These are phyloP conservation scores for Boeremia exigua DNA, from an alignment of 2,329 filamentous ascomycete species.

Conservation along the genomic window DNA sequence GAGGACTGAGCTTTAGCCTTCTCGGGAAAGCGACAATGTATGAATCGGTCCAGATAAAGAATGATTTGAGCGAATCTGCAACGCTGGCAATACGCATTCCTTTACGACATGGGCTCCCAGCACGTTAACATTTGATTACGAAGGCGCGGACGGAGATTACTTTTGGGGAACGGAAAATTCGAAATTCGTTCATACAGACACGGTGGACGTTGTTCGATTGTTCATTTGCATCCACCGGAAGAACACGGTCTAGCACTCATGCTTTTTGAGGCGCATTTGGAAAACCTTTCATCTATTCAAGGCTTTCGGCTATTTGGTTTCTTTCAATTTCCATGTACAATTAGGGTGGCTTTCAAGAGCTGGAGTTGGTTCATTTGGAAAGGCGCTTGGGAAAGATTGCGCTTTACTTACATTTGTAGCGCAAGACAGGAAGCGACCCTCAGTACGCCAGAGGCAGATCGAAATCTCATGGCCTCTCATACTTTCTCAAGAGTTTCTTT, in stretches of 20 bases:
- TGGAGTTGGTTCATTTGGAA: not conserved
- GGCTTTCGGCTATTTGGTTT: conserved; percentile 2
- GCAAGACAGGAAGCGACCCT: not conserved
- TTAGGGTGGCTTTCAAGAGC: conserved; percentile 11
- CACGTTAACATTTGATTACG: not conserved
- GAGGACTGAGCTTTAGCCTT: not conserved
- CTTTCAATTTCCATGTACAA: conserved; percentile 23
- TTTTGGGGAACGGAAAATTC: conserved; percentile 1
- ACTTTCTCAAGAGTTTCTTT: not conserved
- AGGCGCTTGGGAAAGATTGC: not conserved
- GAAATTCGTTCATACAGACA: not conserved
- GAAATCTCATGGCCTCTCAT: not conserved
- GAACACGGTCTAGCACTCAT: not conserved
- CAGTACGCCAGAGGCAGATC: not conserved
- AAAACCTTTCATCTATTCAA: not conserved
- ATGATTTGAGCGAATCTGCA: not conserved
- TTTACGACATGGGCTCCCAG: not conserved
- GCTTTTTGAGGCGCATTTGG: not conserved
- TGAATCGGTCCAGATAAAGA: not conserved
- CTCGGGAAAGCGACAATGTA: not conserved
- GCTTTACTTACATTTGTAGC: not conserved
- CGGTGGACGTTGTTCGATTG: not conserved
- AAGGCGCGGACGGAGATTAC: conserved; percentile 1
- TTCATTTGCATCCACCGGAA: not conserved
- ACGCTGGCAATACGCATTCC: not conserved